These are phyloP conservation scores for Cardiospermum halicacabum DNA, from an alignment of 345 rosid species.

Conservation along the genomic window DNA sequence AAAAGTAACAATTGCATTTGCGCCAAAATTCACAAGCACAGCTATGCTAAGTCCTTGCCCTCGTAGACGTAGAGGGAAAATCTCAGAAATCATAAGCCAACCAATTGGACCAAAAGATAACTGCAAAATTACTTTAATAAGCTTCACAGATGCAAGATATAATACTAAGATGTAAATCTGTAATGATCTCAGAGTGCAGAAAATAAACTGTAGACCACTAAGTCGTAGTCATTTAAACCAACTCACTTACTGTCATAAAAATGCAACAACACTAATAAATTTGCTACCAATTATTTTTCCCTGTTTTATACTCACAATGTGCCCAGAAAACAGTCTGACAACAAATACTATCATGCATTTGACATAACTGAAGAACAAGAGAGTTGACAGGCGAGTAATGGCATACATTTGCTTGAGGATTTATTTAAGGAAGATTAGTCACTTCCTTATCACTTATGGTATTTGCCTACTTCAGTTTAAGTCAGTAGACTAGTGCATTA, in stretches of 20 bases:
- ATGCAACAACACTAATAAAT: too few species aligned
- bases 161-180: background rate
- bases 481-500: background rate
- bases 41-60: constrained; percentile 89
- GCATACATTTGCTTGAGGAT: too few species aligned
- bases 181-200: background rate
- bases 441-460: background rate
- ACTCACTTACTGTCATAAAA: background rate
- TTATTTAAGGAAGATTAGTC: background rate
- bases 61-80: constrained; percentile 78
- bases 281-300: background rate
- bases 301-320: background rate
- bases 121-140: constrained; percentile 42
- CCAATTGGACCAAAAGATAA: constrained; percentile 96
- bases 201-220: background rate
- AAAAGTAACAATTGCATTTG: constrained; percentile 89
- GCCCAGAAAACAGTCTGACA: background rate
- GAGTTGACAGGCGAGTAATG: too few species aligned
- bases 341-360: too few species aligned
- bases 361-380: background rate
- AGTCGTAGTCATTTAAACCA: background rate
- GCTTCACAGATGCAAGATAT: background rate
- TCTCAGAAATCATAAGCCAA: constrained; percentile 96
- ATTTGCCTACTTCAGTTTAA: background rate
- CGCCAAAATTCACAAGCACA: constrained; percentile 88